Evolutionary conservation across 768 basidiomycete genomes (phyloP), one percentile per base, ranked within the genome.

Genomic region (Serendipita sp.): DNA sequence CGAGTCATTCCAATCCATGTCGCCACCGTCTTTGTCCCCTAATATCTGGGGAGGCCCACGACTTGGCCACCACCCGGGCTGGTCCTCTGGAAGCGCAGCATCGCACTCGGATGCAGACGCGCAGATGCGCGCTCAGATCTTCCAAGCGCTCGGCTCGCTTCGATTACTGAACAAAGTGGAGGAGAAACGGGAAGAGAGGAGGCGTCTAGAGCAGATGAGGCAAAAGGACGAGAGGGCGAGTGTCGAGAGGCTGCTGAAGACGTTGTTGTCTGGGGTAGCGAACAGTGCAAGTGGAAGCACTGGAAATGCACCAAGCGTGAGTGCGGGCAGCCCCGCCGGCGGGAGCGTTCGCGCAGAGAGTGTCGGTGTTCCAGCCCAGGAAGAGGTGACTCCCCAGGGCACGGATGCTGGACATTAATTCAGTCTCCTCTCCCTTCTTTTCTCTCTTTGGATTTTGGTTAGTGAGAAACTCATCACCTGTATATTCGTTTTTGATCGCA

Each of bases 41-140:
- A 22, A 22, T 34, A 24, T 34, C 24, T 58, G 53, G 53, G 53
- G 53, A 24, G n/a, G 17, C 1, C 26, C 26, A 34, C 26, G 53
- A n/a, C 22, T 58, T 11, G 45, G 45, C 0, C 26, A 20, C 45
- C n/a, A 48, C 5, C 5, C 24, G 9, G 53, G 53, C 24, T 58
- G 53, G 53, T 58, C 53, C 24, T 58, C 53, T 58, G 53, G 24
- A 58, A 58, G 53, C 26, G 53, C 53, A n/a, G 53, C 24, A 13
- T 58, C 53, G 4, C 26, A 13, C 26, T 58, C 53, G 17, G 53
- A 58, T 24, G 53, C 53, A 34, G 53, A 58, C 33, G 33, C 26
- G n/a, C 53, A 58, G 53, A 58, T 58, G 53, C 24, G 53, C 17
- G 53, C 26, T 24, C 53, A 58, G 20, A 58, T 58, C 24, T n/a